These are phyloP conservation scores for Gliomastix tumulicola DNA, from an alignment of 2,329 filamentous ascomycete species.

Conservation along the genomic window DNA sequence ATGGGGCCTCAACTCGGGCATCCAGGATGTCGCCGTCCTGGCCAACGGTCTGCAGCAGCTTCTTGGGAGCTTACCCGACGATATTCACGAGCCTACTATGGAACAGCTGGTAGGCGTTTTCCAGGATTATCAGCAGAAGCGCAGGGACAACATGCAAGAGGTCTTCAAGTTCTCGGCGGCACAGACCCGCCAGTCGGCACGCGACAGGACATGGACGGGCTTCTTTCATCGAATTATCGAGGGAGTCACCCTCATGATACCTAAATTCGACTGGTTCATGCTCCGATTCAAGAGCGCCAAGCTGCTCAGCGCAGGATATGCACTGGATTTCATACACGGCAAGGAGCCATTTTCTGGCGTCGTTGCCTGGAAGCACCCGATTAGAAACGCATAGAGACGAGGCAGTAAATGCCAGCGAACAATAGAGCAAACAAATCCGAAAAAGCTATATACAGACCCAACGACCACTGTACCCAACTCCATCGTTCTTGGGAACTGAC, in stretches of 20 bases:
- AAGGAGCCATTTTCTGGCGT: slow-evolving; percentile 2
- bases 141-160: slow-evolving; percentile 2
- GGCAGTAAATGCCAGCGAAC: too few species aligned
- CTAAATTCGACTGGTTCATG: slow-evolving; percentile 4
- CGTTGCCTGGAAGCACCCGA: slow-evolving; percentile 3
- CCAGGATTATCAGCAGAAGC: slow-evolving; percentile 5
- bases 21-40: slow-evolving; percentile 16
- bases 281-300: slow-evolving; percentile 2
- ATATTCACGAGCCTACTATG: too few species aligned
- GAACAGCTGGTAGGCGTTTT: slow-evolving; percentile 1
- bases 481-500: too few species aligned
- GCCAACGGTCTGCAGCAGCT: slow-evolving; percentile 13
- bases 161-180: slow-evolving; percentile 3
- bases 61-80: background rate
- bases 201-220: slow-evolving; percentile 1
- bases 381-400: too few species aligned
- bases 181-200: slow-evolving; percentile 4
- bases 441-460: too few species aligned
- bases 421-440: too few species aligned
- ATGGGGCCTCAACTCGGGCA: slow-evolving; percentile 18
- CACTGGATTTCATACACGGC: slow-evolving; percentile 1
- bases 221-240: slow-evolving; percentile 2
- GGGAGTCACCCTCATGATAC: background rate
- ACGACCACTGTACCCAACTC: too few species aligned
- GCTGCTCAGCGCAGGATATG: slow-evolving; percentile 2